Conservation (phyloP, 345 rosid species). For the Luvunga scandens region DNA sequence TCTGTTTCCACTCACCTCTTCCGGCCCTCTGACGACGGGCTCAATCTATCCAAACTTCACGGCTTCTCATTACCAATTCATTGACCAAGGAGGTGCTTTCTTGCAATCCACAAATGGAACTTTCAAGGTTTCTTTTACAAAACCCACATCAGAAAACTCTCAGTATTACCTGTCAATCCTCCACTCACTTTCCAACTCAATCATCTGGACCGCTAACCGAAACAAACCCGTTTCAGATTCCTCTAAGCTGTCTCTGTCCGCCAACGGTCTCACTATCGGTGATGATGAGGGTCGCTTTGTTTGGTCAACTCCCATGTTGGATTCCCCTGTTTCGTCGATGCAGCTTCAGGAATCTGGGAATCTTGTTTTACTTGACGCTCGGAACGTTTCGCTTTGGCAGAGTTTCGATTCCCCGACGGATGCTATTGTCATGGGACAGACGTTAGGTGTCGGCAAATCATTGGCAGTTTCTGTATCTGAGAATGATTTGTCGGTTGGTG, state of each 20-base stretch:
- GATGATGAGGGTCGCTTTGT: not conserved
- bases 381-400: conserved; percentile 22
- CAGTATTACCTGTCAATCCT: conserved; percentile 18
- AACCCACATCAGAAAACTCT: not conserved
- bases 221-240: conserved; percentile 17
- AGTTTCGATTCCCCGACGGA: conserved; percentile 24
- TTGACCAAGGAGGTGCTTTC: conserved; percentile 21
- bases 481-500: conserved; percentile 3
- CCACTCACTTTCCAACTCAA: conserved; percentile 10
- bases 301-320: conserved; percentile 19
- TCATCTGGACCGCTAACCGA: conserved; percentile 26
- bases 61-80: conserved; percentile 6
- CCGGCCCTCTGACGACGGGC: not conserved
- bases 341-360: conserved; percentile 26
- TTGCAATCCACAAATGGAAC: conserved; percentile 15
- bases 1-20: not conserved
- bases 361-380: conserved; percentile 16
- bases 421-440: conserved; percentile 19
- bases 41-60: conserved; percentile 24
- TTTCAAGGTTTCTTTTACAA: conserved; percentile 17
- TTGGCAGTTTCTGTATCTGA: not conserved
- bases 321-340: not conserved
- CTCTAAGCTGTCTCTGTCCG: conserved; percentile 5
- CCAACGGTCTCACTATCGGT: conserved; percentile 12
- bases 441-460: conserved; percentile 9